Conservation (phyloP, 495 filamentous ascomycete genomes). For the Penicillium cosmopolitanum region DNA sequence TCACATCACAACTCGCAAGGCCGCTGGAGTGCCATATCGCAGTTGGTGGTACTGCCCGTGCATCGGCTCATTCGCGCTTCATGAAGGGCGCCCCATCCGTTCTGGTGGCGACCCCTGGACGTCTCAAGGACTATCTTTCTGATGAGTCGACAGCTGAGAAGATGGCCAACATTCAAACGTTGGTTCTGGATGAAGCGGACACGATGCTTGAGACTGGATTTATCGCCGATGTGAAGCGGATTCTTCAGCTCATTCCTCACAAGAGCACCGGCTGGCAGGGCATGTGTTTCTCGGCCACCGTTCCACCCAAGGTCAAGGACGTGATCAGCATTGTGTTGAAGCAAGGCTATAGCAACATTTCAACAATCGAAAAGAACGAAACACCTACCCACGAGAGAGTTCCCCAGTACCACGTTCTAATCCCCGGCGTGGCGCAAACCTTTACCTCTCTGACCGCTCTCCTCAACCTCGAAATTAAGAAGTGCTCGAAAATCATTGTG, state of each 20-base stretch:
- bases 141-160: conserved; percentile 45
- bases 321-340: conserved; percentile 61
- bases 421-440: conserved; percentile 56
- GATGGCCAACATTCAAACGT: conserved; percentile 56
- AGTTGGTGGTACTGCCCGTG: conserved; percentile 55
- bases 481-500: conserved; percentile 65
- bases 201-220: conserved; percentile 68
- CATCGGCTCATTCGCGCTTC: conserved; percentile 49
- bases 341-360: conserved; percentile 60
- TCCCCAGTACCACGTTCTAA: conserved; percentile 60
- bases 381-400: conserved; percentile 63
- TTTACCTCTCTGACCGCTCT: conserved; percentile 55
- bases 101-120: conserved; percentile 66
- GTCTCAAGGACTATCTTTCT: conserved; percentile 63
- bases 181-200: conserved; percentile 71
- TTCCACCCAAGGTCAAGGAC: conserved; percentile 63
- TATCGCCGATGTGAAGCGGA: conserved; percentile 58
- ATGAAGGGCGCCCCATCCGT: conserved; percentile 54
- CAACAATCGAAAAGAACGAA: conserved; percentile 64
- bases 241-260: conserved; percentile 58
- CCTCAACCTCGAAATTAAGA: conserved; percentile 47
- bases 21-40: conserved; percentile 55
- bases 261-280: conserved; percentile 64
- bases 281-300: conserved; percentile 75
- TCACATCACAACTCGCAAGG: conserved; percentile 46